Conservation (phyloP, 305 asterid genomes). For the Solanum hybrid region DNA sequence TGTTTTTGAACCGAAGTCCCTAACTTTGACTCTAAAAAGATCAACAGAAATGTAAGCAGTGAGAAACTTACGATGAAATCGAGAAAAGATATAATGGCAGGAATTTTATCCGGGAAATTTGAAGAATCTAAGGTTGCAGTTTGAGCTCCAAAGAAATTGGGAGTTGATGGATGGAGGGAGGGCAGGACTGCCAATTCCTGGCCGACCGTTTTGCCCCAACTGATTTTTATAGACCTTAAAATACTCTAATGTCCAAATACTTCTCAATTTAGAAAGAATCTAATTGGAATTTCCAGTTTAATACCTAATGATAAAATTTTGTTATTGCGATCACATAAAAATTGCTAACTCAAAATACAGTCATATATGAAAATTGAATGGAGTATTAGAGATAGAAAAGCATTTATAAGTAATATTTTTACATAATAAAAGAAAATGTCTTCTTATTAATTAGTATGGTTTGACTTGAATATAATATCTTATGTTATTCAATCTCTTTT, state of each 20-base stretch:
- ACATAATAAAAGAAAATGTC: neutral
- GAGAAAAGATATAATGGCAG: neutral
- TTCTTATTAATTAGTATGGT: neutral
- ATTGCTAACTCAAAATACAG: neutral
- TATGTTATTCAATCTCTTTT: neutral
- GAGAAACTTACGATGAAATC: neutral
- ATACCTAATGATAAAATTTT: too few relatives aligned
- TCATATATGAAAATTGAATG: neutral
- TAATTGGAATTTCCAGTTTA: neutral
- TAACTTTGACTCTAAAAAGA: neutral
- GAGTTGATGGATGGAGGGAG: neutral
- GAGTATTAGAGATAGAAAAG: neutral
- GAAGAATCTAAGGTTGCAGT: slow-evolving; percentile 2
- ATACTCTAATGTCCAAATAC: neutral
- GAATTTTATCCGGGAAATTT: neutral
- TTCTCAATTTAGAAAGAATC: neutral
- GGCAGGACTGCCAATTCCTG: neutral
- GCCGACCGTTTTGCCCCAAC: neutral
- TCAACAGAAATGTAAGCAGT: neutral
- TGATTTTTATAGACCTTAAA: neutral
- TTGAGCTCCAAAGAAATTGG: slow-evolving; percentile 1
- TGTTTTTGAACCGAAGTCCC: neutral
- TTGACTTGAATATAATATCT: neutral
- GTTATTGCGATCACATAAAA: neutral
- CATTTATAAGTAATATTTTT: neutral